Evolutionary conservation across 805 yeast species (phyloP).

Genomic region (Zygoascus bituminiphila): DNA sequence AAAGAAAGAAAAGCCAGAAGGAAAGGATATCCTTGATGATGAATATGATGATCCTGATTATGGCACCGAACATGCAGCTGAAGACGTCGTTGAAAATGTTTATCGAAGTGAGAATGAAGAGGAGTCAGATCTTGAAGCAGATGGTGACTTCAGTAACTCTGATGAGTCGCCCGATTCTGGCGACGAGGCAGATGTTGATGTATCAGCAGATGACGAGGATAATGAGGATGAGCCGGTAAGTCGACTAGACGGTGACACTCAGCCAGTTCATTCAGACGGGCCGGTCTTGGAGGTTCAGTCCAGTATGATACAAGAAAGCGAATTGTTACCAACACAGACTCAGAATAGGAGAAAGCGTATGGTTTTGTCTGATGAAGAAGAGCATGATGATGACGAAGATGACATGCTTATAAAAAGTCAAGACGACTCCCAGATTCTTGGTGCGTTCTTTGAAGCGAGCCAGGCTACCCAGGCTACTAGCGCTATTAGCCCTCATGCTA

Average conservation of each 20-base stretch:
- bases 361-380: slow-evolving; percentile 9
- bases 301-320: background rate
- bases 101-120: slow-evolving; percentile 7
- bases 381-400: slow-evolving; percentile 11
- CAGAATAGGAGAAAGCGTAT: background rate
- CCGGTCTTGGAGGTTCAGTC: slow-evolving; percentile 2
- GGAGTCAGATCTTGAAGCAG: slow-evolving; percentile 9
- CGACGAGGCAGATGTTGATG: slow-evolving; percentile 5
- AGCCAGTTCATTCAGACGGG: background rate
- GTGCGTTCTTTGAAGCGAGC: slow-evolving; percentile 7
- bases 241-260: slow-evolving; percentile 4
- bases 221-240: slow-evolving; percentile 5
- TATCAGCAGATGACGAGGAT: slow-evolving; percentile 5
- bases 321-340: background rate
- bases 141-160: background rate
- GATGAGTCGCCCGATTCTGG: background rate
- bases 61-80: slow-evolving; percentile 5
- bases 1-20: slow-evolving; percentile 12
- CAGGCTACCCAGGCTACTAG: slow-evolving; percentile 2
- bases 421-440: background rate
- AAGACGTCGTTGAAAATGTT: slow-evolving; percentile 9
- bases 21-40: slow-evolving; percentile 11
- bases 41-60: slow-evolving; percentile 11
- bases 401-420: background rate
- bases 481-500: slow-evolving; percentile 1